Evolutionary conservation across 2,329 filamentous ascomycete genomes (phyloP), one percentile per base, ranked within the genome.

Genomic region (Coniochaeta pulveracea): DNA sequence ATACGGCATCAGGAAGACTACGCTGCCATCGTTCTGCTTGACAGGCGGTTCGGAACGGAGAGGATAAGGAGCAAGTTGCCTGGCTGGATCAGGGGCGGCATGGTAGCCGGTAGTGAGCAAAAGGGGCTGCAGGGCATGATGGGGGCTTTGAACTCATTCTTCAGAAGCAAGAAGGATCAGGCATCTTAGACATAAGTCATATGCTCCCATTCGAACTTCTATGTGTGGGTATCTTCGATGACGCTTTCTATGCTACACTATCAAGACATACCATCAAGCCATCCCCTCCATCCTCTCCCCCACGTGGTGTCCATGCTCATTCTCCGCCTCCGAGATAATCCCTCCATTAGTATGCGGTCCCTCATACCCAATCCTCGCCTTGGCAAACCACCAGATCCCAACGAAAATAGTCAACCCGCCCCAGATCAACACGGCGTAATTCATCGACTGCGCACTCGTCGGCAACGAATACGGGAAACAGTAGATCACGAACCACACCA

Each of bases 1-100:
- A 95, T 98, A 46, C 68, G 91, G 29, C 91, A 98, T 52, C 72
- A 70, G 35, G 75, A 72, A 16, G 91, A 98, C 57, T 96, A 93
- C 57, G 91, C 91, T 4, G 78, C 82, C 11, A 95, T 98, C 41
- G 59, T 95, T 36, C 69, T 98, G 50, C 63, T 91, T 21, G 91
- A 98, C 56, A 66, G 71, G 41, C 66, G 91, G 33, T 98, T 91
- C 56, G 72, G 67, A n/a, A 74, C 69, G 18, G 65, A 75, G 31
- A 69, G 81, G 34, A 85, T 96, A 39, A 71, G 73, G 45, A 60
- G 57, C 16, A 96, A 95, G 58, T 57, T 98, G 43, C 91, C 91
- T 0, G 77, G 72, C 2, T 98, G 91, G 91, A 96, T 98, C 47
- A 70, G 70, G 43, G 72, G 68, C 9, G 85, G 82, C 22, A 57